phyloP scores from a whole-genome alignment of 31 red algal genomes.

The Odonthalia washingtoniensis region DNA sequence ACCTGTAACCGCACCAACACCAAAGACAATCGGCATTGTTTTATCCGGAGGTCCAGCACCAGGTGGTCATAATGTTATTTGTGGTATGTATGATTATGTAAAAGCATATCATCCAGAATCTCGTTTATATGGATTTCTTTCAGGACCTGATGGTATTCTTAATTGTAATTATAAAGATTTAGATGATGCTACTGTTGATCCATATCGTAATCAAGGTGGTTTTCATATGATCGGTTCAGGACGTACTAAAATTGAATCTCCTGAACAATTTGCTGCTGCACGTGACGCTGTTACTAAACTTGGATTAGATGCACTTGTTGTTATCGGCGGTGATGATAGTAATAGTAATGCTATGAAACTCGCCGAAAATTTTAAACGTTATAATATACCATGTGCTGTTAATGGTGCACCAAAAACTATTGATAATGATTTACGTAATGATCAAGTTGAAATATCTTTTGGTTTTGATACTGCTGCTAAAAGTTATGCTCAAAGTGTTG shows the following conservation, averaged over 20 bases:
- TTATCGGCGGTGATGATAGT: conserved; percentile 96
- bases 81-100: conserved; percentile 88
- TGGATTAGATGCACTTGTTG: conserved; percentile 89
- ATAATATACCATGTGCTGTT: conserved; percentile 75
- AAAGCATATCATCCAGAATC: conserved; percentile 66
- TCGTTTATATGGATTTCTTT: conserved; percentile 84
- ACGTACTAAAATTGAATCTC: conserved; percentile 97
- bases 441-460: conserved; percentile 88
- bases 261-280: conserved; percentile 88
- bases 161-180: conserved; percentile 70
- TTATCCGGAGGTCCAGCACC: conserved; percentile 95
- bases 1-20: conserved; percentile 25
- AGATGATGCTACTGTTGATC: conserved; percentile 67
- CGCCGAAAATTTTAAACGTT: conserved; percentile 86
- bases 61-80: conserved; percentile 98
- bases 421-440: conserved; percentile 95
- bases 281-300: conserved; percentile 67
- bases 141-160: conserved; percentile 89
- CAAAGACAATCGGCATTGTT: conserved; percentile 86
- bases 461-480: conserved; percentile 97
- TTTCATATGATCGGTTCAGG: conserved; percentile 98
- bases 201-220: conserved; percentile 94
- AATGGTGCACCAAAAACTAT: conserved; percentile 98
- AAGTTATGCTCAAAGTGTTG: conserved; percentile 85
- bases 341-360: conserved; percentile 98